Base-by-base conservation (phyloP, 768 basidiomycete genomes). In the Phaffia australis region DNA sequence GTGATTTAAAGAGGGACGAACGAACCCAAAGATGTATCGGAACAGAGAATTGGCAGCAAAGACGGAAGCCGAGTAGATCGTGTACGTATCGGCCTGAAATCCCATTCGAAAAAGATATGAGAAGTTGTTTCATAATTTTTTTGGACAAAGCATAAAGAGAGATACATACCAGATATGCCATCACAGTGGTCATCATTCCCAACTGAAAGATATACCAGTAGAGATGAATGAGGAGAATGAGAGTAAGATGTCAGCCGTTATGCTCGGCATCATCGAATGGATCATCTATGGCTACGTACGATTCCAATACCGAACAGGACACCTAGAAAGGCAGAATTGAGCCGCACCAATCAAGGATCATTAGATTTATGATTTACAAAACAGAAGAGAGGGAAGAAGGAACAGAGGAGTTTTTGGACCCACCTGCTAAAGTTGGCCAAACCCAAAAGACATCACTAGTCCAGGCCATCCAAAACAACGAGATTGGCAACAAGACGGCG, bases 41-140 rank as follows among this genome's bases (percentile, higher is more conserved):
- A 62, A 9, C 18, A 62, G 30, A n/a, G 25, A 29, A 50, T 62
- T 62, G 49, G 19, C 60, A 25, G 60, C 60, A 42, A 62, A 62
- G 27, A 54, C 60, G 4, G 48, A 51, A 19, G 60, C 60, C n/a
- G 48, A 25, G 49, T 62, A 62, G 51, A 62, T 62, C 23, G 60
- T 62, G 47, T 62, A 62, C 6, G 49, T 62, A 50, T 62, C 60
- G 27, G 25, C 58, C 58, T 16, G 46, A 60, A 19, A 47, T 7
- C 1, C 23, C 19, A 23, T 19, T 2, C 35, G 32, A 46, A 47
- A 60, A n/a, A 21, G 46, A 35, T 5, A 47, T 25, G 19, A 35
- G 23, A 35, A 47, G 58, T 47, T 35, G 48, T 1, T 30, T 35
- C 2, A 35, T 14, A 19, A 47, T 3, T 18, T 19, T 35, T 16